Percentiles rank a stretch among this genome's conserved stretches.
Conservation (phyloP, 2,329 filamentous ascomycete species). For the Massarina eburnea region DNA sequence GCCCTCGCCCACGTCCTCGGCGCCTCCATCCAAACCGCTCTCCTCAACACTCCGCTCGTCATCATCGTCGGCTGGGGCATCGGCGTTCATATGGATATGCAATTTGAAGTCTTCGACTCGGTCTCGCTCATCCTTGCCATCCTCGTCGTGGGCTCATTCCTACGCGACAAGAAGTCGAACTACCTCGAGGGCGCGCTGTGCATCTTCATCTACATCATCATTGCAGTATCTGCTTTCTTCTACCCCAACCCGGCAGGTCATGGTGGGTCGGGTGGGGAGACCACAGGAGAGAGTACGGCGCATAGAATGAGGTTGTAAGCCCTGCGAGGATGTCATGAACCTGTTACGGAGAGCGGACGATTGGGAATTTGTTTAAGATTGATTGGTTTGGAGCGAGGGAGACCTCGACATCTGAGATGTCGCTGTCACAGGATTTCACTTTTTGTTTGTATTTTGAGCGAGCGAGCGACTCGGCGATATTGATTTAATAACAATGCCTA, state of each 20-base stretch:
- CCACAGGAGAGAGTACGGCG: background rate
- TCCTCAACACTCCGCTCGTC: constrained; percentile 82
- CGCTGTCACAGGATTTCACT: background rate
- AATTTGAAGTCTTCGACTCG: constrained; percentile 87
- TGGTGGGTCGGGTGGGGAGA: constrained; percentile 11
- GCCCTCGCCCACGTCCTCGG: constrained; percentile 84
- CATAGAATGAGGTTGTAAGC: too few species aligned
- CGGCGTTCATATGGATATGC: constrained; percentile 69
- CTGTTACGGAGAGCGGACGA: too few species aligned
- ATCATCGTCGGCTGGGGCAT: constrained; percentile 84
- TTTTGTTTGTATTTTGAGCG: constrained; percentile 5
- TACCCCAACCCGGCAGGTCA: constrained; percentile 55
- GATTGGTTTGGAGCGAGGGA: background rate
- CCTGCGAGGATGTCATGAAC: too few species aligned
- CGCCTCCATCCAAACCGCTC: constrained; percentile 83
- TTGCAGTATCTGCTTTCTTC: constrained; percentile 63
- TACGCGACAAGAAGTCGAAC: constrained; percentile 85
- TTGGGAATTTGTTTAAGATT: background rate
- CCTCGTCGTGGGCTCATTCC: constrained; percentile 82
- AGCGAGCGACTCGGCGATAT: constrained; percentile 2
- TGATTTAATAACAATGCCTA: constrained; percentile 5
- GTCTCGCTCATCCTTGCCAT: constrained; percentile 80
- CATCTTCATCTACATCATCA: constrained; percentile 67
- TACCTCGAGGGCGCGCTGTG: constrained; percentile 86
- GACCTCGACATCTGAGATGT: background rate